phyloP scores from a whole-genome alignment of 1,284 basidiomycete genomes.

The Ganoderma lucidum region DNA sequence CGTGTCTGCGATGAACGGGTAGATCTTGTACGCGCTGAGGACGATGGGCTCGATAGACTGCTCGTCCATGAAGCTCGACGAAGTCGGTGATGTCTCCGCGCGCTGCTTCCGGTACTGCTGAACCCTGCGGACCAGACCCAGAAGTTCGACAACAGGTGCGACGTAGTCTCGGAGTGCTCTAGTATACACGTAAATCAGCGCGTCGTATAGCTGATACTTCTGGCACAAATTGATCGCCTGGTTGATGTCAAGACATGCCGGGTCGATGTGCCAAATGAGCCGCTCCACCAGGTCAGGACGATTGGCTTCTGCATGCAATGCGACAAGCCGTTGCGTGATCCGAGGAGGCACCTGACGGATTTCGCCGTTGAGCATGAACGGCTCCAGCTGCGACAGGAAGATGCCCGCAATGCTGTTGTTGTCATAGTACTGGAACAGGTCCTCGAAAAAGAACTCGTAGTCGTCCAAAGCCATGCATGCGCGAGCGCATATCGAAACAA shows the following conservation, averaged over 20 bases:
- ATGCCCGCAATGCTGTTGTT: slow-evolving; percentile 89
- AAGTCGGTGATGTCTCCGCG: slow-evolving; percentile 43
- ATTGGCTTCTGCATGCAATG: slow-evolving; percentile 76
- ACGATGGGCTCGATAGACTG: slow-evolving; percentile 64
- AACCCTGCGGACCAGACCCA: slow-evolving; percentile 79
- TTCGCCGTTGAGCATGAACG: slow-evolving; percentile 81
- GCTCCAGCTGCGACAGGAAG: slow-evolving; percentile 86
- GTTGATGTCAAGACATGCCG: slow-evolving; percentile 91
- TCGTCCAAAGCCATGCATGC: slow-evolving; percentile 87
- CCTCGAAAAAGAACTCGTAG: slow-evolving; percentile 90
- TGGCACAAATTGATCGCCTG: slow-evolving; percentile 92
- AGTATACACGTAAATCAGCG: slow-evolving; percentile 94
- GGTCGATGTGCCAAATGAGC: slow-evolving; percentile 97
- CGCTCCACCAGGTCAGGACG: slow-evolving; percentile 85
- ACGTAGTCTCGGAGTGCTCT: slow-evolving; percentile 90
- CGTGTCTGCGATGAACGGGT: slow-evolving; percentile 88
- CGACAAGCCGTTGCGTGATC: slow-evolving; percentile 88
- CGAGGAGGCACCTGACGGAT: slow-evolving; percentile 84
- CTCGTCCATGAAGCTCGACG: slow-evolving; percentile 43
- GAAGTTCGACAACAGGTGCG: slow-evolving; percentile 87
- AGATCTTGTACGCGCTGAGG: slow-evolving; percentile 91
- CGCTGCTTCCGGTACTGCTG: slow-evolving; percentile 58
- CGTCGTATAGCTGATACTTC: slow-evolving; percentile 87
- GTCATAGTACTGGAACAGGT: slow-evolving; percentile 91
- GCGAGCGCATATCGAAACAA: slow-evolving; percentile 84